phyloP scores from a whole-genome alignment of 2,329 filamentous ascomycete species.

The Cladobotryum protrusum region DNA sequence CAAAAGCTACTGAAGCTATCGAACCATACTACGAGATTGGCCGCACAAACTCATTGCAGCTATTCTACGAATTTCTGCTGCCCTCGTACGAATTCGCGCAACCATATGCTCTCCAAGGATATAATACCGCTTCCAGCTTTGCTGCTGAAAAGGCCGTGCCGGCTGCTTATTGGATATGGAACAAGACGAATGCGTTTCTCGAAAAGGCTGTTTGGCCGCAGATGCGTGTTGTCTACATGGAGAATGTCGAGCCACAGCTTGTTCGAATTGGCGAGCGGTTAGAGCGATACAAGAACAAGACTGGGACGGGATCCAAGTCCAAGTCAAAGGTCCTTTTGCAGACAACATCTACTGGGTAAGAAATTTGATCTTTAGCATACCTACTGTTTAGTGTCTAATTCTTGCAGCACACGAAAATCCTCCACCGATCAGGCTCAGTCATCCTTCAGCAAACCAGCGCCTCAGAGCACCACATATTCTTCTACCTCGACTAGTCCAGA shows the following conservation, averaged over 20 bases:
- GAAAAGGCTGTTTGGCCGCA: conserved; percentile 76
- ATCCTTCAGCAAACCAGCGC: conserved; percentile 29
- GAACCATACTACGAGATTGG: conserved; percentile 68
- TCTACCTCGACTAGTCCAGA: conserved; percentile 24
- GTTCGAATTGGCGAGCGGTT: conserved; percentile 86
- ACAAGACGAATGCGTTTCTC: conserved; percentile 63
- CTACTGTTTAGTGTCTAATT: conserved; percentile 1
- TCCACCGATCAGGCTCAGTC: conserved; percentile 22
- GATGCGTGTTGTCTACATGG: conserved; percentile 70
- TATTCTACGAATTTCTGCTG: conserved; percentile 66
- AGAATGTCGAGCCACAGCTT: conserved; percentile 93
- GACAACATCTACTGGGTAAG: conserved; percentile 9
- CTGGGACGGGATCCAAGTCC: conserved; percentile 20
- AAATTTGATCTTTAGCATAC: not conserved
- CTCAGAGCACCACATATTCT: conserved; percentile 26
- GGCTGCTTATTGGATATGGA: conserved; percentile 63
- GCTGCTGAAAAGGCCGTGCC: conserved; percentile 66
- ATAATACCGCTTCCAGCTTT: conserved; percentile 60
- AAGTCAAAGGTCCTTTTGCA: conserved; percentile 22
- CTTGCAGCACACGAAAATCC: conserved; percentile 12
- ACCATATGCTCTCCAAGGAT: conserved; percentile 67
- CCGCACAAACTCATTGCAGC: conserved; percentile 55
- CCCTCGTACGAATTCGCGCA: conserved; percentile 69
- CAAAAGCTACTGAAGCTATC: conserved; percentile 49
- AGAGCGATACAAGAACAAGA: conserved; percentile 57